Evolutionary conservation across 345 rosid genomes (phyloP).

Genomic region (Eutrema yunnanense): DNA sequence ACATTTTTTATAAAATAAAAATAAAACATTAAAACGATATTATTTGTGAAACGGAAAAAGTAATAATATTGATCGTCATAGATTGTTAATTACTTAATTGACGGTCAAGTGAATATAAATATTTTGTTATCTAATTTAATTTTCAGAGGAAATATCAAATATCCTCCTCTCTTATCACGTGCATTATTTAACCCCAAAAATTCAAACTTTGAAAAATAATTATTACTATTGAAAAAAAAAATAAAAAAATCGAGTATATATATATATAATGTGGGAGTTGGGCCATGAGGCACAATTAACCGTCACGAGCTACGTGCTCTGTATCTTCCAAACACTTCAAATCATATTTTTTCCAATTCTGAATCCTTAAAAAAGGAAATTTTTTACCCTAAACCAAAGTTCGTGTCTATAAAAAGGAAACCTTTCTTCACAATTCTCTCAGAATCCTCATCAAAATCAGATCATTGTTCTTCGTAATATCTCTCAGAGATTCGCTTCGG

Average conservation of each 20-base stretch:
- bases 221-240: not conserved
- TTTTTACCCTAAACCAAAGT: not conserved
- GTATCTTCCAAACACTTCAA: slow-evolving; percentile 10
- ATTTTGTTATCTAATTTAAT: not conserved
- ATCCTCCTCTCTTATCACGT: slow-evolving; percentile 19
- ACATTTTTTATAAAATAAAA: no score
- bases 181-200: not conserved
- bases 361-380: not conserved
- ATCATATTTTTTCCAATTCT: not conserved
- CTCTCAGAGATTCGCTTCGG: not conserved
- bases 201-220: not conserved
- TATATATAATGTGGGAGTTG: not conserved
- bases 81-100: not conserved
- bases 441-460: not conserved
- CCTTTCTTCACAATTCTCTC: not conserved
- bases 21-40: no score
- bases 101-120: not conserved
- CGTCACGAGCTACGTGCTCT: slow-evolving; percentile 28
- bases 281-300: slow-evolving; percentile 14
- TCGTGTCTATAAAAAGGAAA: slow-evolving; percentile 9
- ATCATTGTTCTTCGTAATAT: not conserved
- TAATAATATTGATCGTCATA: not conserved
- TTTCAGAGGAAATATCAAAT: slow-evolving; percentile 5
- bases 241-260: not conserved
- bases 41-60: no score